Conservation (phyloP, 1,284 basidiomycete species). For the Cystobasidiaceae sp. region DNA sequence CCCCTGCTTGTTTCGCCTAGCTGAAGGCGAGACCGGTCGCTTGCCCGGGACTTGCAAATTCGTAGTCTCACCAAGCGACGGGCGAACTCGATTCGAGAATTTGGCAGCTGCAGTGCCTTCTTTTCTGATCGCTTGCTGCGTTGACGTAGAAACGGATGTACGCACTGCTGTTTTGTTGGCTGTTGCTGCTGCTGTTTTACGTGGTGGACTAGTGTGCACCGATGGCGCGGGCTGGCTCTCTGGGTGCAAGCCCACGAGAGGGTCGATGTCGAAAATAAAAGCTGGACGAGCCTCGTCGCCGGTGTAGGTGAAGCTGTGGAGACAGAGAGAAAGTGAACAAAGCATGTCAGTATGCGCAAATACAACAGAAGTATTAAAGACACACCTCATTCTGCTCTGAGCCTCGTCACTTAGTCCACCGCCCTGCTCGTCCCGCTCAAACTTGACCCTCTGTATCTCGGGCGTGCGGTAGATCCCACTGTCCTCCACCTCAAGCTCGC, state of each 20-base stretch:
- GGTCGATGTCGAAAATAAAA: constrained; percentile 24
- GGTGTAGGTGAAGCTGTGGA: constrained; percentile 24
- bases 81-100: constrained; percentile 33
- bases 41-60: background rate
- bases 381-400: constrained; percentile 29
- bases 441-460: background rate
- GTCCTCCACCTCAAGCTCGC: background rate
- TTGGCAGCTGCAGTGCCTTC: constrained; percentile 31
- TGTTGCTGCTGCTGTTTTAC: background rate
- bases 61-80: background rate
- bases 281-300: constrained; percentile 5
- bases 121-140: constrained; percentile 19
- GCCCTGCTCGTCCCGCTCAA: background rate
- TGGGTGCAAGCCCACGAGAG: constrained; percentile 6
- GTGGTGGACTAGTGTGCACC: too few species aligned
- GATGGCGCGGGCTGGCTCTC: background rate
- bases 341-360: background rate
- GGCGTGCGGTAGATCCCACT: background rate
- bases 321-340: background rate
- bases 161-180: background rate
- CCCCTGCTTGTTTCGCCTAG: background rate
- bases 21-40: background rate
- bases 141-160: background rate
- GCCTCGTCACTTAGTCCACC: background rate
- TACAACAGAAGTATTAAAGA: background rate